A percentile compares a stretch with the other conserved stretches of the same genome.
Evolutionary conservation across 2,329 filamentous ascomycete genomes (phyloP).

Genomic region (Ophiostoma perfectum): DNA sequence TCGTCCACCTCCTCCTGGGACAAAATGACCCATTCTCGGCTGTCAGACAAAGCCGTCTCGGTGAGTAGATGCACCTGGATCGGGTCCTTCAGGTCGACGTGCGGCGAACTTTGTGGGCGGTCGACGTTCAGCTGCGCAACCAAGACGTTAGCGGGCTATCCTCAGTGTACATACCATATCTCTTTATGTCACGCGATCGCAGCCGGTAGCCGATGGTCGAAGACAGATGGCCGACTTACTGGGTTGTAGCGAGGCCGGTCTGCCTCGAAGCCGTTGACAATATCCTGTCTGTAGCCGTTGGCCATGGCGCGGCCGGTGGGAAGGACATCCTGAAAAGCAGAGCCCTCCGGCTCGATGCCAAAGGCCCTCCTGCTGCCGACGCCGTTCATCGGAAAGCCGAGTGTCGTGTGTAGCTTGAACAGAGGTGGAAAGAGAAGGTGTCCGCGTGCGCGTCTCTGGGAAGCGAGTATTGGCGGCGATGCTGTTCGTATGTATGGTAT

Average conservation of each 20-base stretch:
- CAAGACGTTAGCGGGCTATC: not conserved
- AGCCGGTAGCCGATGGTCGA: too few relatives aligned
- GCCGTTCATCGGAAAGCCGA: slow-evolving; percentile 36
- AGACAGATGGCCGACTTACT: slow-evolving; percentile 35
- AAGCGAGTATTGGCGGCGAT: not conserved
- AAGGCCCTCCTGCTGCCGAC: slow-evolving; percentile 34
- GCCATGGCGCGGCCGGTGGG: slow-evolving; percentile 48
- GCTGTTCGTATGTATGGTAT: not conserved
- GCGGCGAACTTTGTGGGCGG: slow-evolving; percentile 50
- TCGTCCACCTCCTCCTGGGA: slow-evolving; percentile 88
- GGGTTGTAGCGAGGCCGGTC: slow-evolving; percentile 53
- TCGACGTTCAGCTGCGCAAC: slow-evolving; percentile 44
- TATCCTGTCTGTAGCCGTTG: slow-evolving; percentile 55
- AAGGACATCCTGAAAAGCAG: slow-evolving; percentile 33
- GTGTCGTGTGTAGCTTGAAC: not conserved
- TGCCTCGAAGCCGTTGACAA: slow-evolving; percentile 49
- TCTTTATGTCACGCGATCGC: too few relatives aligned
- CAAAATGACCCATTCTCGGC: slow-evolving; percentile 75
- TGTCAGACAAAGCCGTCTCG: slow-evolving; percentile 88
- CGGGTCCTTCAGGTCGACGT: slow-evolving; percentile 60
- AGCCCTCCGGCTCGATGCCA: slow-evolving; percentile 35
- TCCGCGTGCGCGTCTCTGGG: not conserved
- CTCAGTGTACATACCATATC: too few relatives aligned
- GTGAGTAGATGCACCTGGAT: slow-evolving; percentile 88
- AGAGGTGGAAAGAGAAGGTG: not conserved